Conservation (phyloP, 2,329 filamentous ascomycete species). For the Claviceps arundinis region DNA sequence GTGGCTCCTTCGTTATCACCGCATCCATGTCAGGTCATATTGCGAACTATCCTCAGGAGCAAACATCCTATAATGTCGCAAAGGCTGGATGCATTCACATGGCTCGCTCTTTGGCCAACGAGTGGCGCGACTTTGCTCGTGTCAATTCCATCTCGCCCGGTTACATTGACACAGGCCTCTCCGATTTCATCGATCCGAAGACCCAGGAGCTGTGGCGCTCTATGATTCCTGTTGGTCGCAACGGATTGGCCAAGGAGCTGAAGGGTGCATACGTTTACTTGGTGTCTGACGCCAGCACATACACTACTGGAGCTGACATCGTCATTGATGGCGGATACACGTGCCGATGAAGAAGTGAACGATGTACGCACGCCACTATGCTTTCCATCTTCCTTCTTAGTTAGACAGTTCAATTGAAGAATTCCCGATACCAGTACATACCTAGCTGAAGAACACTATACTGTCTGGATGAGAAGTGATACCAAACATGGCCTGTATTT, state of each 20-base stretch:
- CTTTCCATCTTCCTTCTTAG: too few species aligned
- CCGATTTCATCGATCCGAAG: slow-evolving; percentile 49
- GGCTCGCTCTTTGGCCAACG: slow-evolving; percentile 39
- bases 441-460: too few species aligned
- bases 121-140: slow-evolving; percentile 56
- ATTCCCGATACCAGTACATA: too few species aligned
- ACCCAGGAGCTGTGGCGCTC: slow-evolving; percentile 60
- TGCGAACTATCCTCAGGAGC: slow-evolving; percentile 56
- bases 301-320: slow-evolving; percentile 60
- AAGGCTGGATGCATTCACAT: slow-evolving; percentile 42
- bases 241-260: slow-evolving; percentile 55
- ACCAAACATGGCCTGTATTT: too few species aligned
- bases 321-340: slow-evolving; percentile 60
- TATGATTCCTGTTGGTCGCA: slow-evolving; percentile 62
- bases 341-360: slow-evolving; percentile 21
- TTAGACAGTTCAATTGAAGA: too few species aligned
- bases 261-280: slow-evolving; percentile 72
- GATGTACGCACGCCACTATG: too few species aligned
- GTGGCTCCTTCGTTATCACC: slow-evolving; percentile 55
- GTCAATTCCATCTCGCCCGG: slow-evolving; percentile 55
- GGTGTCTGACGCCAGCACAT: slow-evolving; percentile 59
- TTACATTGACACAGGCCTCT: slow-evolving; percentile 56
- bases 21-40: slow-evolving; percentile 59
- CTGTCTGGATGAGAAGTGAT: too few species aligned
- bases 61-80: slow-evolving; percentile 53